A percentile compares a stretch with the other conserved stretches of the same genome.
phyloP scores from a whole-genome alignment of 768 basidiomycete genomes.

The Boletales sp. region DNA sequence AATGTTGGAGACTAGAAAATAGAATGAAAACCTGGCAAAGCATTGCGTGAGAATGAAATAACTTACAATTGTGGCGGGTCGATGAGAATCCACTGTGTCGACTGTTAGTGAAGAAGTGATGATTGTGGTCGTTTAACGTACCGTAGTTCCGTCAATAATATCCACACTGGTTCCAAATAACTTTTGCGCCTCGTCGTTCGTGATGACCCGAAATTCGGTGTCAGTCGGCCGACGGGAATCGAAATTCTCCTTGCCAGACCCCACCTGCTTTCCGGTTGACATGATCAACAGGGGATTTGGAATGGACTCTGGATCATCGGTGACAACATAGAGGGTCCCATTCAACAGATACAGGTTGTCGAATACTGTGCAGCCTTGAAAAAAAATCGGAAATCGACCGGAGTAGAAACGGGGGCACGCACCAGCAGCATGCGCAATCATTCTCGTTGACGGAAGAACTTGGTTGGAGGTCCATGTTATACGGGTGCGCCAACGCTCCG shows the following conservation, averaged over 20 bases:
- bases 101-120: constrained; percentile 5
- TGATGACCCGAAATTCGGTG: constrained; percentile 75
- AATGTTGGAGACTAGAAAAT: constrained; percentile 70
- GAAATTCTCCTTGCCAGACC: constrained; percentile 52
- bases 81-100: constrained; percentile 66
- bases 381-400: too few relatives aligned
- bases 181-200: constrained; percentile 56
- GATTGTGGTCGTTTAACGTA: constrained; percentile 20
- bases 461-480: constrained; percentile 36
- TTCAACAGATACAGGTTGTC: constrained; percentile 80
- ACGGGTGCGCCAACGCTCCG: constrained; percentile 22
- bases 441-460: constrained; percentile 52
- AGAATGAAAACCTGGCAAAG: neutral
- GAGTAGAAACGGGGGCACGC: neutral
- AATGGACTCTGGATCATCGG: constrained; percentile 62
- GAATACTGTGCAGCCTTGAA: constrained; percentile 84
- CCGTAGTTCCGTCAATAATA: constrained; percentile 74
- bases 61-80: constrained; percentile 83
- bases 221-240: constrained; percentile 67
- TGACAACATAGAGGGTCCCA: constrained; percentile 79
- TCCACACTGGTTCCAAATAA: constrained; percentile 74
- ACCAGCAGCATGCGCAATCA: constrained; percentile 79
- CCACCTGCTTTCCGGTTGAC: constrained; percentile 62
- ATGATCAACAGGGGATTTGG: constrained; percentile 68
- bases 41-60: too few relatives aligned